Evolutionary conservation across 192 early-diverging fungal genomes (phyloP), one percentile per base, ranked within the genome.

Genomic region (Coemansia sp.): DNA sequence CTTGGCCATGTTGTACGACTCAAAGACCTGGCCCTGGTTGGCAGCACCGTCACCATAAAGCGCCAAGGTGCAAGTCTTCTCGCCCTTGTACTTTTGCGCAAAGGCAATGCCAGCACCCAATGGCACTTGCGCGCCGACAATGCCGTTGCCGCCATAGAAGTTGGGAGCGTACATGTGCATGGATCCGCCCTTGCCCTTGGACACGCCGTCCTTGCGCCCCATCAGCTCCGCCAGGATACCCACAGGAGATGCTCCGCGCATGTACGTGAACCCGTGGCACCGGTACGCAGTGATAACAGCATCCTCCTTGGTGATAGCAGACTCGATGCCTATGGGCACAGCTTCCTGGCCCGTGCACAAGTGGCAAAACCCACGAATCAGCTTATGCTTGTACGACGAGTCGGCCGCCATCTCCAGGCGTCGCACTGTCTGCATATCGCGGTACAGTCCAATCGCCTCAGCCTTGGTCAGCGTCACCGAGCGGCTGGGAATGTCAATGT

Each of bases 1-100:
- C 89, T 95, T 95, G 76, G 97, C 92, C 94, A 99, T 99, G 87
- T 99, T 97, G 88, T 92, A 99, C 37, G 97, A 89, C 85, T 99
- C 97, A 73, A 99, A 97, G 52, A 96, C 95, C 84, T 99, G 97
- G 65, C 97, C 95, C 85, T 99, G 95, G 87, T 97, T 97, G 15
- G 95, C 90, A 10, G 97, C 97, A 69, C 97, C 97, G 84, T 99
- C 97, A 74, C 97, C 97, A 71, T 97, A 99, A 22, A 99, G 85
- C 58, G 94, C 73, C 71, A 97, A 92, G 16, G 93, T 94, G 83
- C 94, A 93, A 16, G 92, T 84, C 49, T 85, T 76, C 68, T 89
- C 84, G 50, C 83, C 80, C 37, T 84, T 74, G 88, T 97, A 99
- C 88, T 97, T 94, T 80, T 99, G 97, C 59, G 93, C 88, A 66